These are phyloP conservation scores for Fragaria vesca DNA, from an alignment of 306 rosid species.

Conservation along the genomic window DNA sequence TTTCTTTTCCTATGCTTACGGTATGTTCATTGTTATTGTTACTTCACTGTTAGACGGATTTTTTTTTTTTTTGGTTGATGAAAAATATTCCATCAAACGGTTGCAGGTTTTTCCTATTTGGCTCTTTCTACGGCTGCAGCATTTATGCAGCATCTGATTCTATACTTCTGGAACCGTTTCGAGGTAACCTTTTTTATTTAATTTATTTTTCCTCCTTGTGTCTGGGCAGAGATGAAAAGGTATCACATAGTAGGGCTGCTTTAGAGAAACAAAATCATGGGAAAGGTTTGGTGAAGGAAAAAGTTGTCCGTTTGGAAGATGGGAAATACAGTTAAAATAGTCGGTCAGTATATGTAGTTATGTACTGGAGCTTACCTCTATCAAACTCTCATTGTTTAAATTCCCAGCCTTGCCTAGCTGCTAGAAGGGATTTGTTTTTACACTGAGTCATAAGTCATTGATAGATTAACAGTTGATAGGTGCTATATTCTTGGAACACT, in stretches of 20 bases:
- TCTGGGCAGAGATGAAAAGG: background rate
- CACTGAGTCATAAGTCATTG: background rate
- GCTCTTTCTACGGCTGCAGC: constrained; percentile 98
- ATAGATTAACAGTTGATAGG: background rate
- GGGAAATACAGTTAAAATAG: background rate
- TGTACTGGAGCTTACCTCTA: background rate
- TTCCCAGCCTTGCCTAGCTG: background rate
- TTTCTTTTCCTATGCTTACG: constrained; percentile 91
- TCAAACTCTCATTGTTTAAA: constrained; percentile 3
- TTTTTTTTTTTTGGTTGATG: background rate
- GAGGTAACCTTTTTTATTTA: constrained; percentile 53
- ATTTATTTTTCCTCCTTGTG: background rate
- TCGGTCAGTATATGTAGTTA: background rate
- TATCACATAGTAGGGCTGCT: background rate
- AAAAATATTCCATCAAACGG: constrained; percentile 2
- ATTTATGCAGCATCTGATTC: constrained; percentile 93
- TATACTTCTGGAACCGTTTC: constrained; percentile 95
- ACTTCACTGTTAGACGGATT: background rate
- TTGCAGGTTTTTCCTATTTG: constrained; percentile 91
- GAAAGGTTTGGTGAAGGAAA: background rate
- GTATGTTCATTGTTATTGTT: constrained; percentile 36
- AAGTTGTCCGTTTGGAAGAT: background rate
- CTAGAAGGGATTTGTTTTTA: background rate
- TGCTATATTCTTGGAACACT: background rate
- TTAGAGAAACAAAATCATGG: background rate